Evolutionary conservation across 805 yeast species (phyloP), one percentile per base, ranked within the genome.

Genomic region (Yamadazyma takamatsuzukensis): DNA sequence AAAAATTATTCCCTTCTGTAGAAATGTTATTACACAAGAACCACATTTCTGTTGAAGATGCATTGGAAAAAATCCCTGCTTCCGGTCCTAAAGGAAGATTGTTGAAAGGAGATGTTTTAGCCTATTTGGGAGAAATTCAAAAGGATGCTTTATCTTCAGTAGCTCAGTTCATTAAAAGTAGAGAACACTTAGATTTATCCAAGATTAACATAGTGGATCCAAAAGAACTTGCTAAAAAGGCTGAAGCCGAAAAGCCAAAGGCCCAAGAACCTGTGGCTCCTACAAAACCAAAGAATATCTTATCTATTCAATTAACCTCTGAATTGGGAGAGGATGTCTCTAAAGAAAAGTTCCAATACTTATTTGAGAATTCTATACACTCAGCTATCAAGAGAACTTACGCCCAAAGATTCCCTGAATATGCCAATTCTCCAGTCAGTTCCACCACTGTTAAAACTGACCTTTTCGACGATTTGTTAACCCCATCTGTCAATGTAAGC

Each of bases 51-150:
- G 60, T 56, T 35, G 81, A 72, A 25, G 90, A 83, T 16, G 96
- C 96, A 2, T 40, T 83, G 14, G 49, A 64, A 6, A 77, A 80
- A 42, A 85, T 90, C 48, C 65, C 74, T 25, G 94, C 96, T 6
- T 71, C 95, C 1, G 98, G 97, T 14, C 94, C 94, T 18, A 72
- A 79, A 36, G 97, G 97, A 7, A 74, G 95, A 50, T 55, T 90
- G 25, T 69, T 90, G 43, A 85, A 83, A 61, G 97, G 97, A 42
- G 98, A 90, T 56, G 90, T 89, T 1, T 69, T 89, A 44, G 93
- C 94, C 0, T 78, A 76, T 53, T 51, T 89, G 32, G 97, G 97
- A 18, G 59, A 73, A 40, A 83, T 89, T 33, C 59, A 85, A 8
- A 48, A 64, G 23, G 78, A 74, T 6, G 61, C 80, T 5, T 77